phyloP scores from a whole-genome alignment of 257 asterid species.

The Penstemon barbatus region DNA sequence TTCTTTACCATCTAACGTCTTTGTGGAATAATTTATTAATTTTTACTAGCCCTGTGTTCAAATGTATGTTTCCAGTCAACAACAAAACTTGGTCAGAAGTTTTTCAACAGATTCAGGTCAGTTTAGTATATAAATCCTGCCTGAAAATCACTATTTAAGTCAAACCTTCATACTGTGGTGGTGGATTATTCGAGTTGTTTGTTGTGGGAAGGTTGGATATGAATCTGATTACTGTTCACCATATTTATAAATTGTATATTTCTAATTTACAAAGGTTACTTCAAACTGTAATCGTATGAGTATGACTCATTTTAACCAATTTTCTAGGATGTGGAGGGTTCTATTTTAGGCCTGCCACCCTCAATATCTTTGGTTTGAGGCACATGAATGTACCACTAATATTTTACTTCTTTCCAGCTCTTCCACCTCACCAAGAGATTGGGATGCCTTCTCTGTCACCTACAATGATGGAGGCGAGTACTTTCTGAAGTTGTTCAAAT shows the following conservation, averaged over 20 bases:
- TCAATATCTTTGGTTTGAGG: no score
- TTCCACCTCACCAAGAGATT: conserved; percentile 95
- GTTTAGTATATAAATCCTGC: conserved; percentile 26
- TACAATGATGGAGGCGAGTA: conserved; percentile 90
- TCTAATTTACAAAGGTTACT: no score
- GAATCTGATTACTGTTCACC: conserved; percentile 2
- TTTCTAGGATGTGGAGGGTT: conserved; percentile 19
- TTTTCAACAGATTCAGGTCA: conserved; percentile 77
- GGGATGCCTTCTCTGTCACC: conserved; percentile 99
- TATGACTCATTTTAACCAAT: background rate
- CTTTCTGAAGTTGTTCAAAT: conserved; percentile 25
- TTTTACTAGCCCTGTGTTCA: conserved; percentile 19
- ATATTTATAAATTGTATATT: conserved; percentile 13
- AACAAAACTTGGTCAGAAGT: conserved; percentile 36
- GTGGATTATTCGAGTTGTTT: conserved; percentile 21
- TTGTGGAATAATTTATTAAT: conserved; percentile 6
- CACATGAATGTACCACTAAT: conserved; percentile 18
- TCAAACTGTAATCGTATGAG: no score
- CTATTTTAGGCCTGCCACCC: background rate
- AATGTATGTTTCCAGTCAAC: conserved; percentile 43
- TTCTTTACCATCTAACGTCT: background rate
- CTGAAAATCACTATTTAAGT: background rate
- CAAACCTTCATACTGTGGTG: conserved; percentile 15
- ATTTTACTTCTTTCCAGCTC: conserved; percentile 50
- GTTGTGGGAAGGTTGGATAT: conserved; percentile 15